Evolutionary conservation across 2,329 filamentous ascomycete species (phyloP), one percentile per base, ranked within the genome.

Genomic region (Neocatenulostroma microsporum): DNA sequence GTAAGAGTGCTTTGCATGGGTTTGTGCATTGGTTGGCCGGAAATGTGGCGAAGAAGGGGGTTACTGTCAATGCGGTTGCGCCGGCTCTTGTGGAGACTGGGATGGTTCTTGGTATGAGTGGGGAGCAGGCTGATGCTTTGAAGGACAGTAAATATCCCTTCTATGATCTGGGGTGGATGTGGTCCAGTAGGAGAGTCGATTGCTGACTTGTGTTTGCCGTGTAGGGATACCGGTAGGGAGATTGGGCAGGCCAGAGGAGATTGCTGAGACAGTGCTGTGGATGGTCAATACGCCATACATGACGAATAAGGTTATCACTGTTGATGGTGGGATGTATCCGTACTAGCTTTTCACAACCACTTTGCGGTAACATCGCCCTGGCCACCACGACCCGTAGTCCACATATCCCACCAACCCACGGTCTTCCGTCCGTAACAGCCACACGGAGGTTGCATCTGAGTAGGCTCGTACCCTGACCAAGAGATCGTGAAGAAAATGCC

Each of bases 31-130:
- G 67, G 46, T 46, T 71, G 15, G 62, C 64, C 1, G 48, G 45
- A 3, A 55, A 56, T 34, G 64, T 69, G 44, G 63, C 60, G 5
- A 62, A 55, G 42, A 62, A 61, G 32, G 67, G 65, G 10, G 57
- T 72, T 27, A 68, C 64, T 13, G 64, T 68, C 1, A 71, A 71
- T 46, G 66, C 63, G 23, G 60, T 70, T 11, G 67, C 67, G 13
- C 67, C 68, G 7, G 67, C 67, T 7, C 46, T 70, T 39, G 58
- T 65, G 23, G 48, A 42, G 25, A 69, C 68, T 13, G 58, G 55
- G 12, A 69, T 71, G 65, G 50, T 70, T 40, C 45, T 42, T 13
- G 28, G 30, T 15, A 58, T 60, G 7, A 52, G 56, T 29, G 53
- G 40, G 12, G 58, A 61, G 33, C 56, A 56, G 27, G 41, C 41